Evolutionary conservation across 805 yeast species (phyloP), one percentile per base, ranked within the genome.

Genomic region (Teunomyces barrocoloradensis): DNA sequence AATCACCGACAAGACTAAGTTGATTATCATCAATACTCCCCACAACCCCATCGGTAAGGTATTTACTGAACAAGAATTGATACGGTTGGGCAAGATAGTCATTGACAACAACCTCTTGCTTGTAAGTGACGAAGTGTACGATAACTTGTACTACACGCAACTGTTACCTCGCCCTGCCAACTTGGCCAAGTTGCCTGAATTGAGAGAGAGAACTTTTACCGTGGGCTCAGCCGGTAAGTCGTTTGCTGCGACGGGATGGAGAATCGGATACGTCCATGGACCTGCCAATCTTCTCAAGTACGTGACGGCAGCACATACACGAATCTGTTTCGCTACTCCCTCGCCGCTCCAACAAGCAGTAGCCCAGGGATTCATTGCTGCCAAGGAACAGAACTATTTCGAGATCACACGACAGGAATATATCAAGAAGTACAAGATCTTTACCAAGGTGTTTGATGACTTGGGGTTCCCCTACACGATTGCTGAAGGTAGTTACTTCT

Each of bases 211-310:
- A 59, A 89, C 97, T 0, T 70, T 94, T 47, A 85, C 97, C 3
- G 95, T 94, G 18, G 98, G 98, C 1, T 89, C 97, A 25, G 99
- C 97, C 5, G 99, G 99, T 53, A 94, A 94, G 68, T 83, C 96
- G 0, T 94, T 94, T 72, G 96, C 97, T n/a, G 96, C 96, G 38
- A 94, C 99, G 10, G 99, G 99, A 45, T 94, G 98, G 97, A 84
- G 99, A 74, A 80, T 94, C 45, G 99, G 99, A 46, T 94, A 96
- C 95, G 78, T 92, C 33, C 84, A 91, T 52, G 98, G 97, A 5
- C 85, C 87, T 45, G 76, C 87, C n/a, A 87, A 86, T 27, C 73
- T 91, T 54, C 75, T 94, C 58, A 82, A 85, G 54, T 89, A 87
- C 61, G 96, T 84, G 4, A 77, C 89, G 5, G 79, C 87, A 21